Percentiles rank a stretch among this genome's conserved stretches.
These are phyloP conservation scores for Gnetum montanum DNA, from an alignment of 75 land plant genomes.

Conservation along the genomic window DNA sequence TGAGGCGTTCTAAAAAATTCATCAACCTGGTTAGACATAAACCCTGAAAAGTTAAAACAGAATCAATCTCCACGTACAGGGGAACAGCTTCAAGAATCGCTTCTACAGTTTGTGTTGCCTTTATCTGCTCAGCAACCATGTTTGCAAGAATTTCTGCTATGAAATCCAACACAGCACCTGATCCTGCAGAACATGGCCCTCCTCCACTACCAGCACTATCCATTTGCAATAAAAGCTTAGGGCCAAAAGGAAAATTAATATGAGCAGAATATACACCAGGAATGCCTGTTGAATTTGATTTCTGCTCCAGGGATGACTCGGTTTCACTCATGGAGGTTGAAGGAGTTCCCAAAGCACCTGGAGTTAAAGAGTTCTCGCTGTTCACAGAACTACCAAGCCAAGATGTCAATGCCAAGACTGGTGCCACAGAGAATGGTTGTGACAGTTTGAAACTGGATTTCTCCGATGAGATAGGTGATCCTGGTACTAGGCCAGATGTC, in stretches of 20 bases:
- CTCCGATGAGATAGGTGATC: conserved; percentile 66
- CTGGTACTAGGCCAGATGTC: conserved; percentile 21
- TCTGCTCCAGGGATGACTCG: conserved; percentile 31
- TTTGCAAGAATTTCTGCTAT: conserved; percentile 93
- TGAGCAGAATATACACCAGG: conserved; percentile 12
- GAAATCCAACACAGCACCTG: conserved; percentile 88
- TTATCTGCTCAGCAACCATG: conserved; percentile 65
- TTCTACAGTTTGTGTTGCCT: conserved; percentile 63
- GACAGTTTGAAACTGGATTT: conserved; percentile 28
- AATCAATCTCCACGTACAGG: conserved; percentile 58
- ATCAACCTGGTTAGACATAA: conserved; percentile 85
- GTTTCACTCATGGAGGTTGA: conserved; percentile 31
- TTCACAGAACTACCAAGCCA: conserved; percentile 45
- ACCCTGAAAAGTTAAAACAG: conserved; percentile 80
- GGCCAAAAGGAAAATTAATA: conserved; percentile 30
- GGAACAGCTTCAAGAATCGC: conserved; percentile 77
- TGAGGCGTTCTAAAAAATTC: conserved; percentile 81
- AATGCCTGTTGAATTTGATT: conserved; percentile 22
- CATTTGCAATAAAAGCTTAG: conserved; percentile 58
- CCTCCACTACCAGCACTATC: conserved; percentile 88
- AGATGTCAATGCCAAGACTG: conserved; percentile 45
- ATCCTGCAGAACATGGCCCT: conserved; percentile 85
- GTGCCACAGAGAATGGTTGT: conserved; percentile 34
- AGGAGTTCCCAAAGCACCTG: conserved; percentile 35
- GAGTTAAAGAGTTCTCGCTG: conserved; percentile 24